These are phyloP conservation scores for Pezicula radicicola DNA, from an alignment of 2,329 filamentous ascomycete genomes.

Conservation along the genomic window DNA sequence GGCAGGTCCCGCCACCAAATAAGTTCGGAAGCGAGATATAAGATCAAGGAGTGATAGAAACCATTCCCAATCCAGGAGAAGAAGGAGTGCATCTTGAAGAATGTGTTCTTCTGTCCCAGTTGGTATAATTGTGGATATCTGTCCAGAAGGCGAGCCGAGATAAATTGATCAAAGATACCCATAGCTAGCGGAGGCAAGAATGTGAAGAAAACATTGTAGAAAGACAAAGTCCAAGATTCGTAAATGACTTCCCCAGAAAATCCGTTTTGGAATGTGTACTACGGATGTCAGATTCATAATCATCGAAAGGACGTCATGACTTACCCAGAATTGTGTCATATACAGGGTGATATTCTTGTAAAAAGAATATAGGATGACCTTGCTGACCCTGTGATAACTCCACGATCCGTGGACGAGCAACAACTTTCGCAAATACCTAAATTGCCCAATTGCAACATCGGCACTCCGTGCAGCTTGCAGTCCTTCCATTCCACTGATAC, in stretches of 20 bases:
- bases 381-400: conserved; percentile 96
- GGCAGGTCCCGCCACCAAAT: conserved; percentile 82
- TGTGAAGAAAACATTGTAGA: conserved; percentile 99
- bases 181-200: conserved; percentile 89
- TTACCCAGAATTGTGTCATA: conserved; percentile 98
- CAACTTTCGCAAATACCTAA: conserved; percentile 90
- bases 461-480: conserved; percentile 93
- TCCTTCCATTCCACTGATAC: conserved; percentile 96
- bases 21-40: conserved; percentile 81
- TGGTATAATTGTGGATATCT: conserved; percentile 95
- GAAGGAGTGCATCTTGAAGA: conserved; percentile 92
- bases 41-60: conserved; percentile 89
- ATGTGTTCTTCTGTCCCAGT: conserved; percentile 86
- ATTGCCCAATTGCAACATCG: conserved; percentile 93
- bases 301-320: conserved; percentile 27
- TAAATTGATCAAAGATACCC: conserved; percentile 96
- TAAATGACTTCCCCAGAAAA: conserved; percentile 98
- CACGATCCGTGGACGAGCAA: conserved; percentile 93
- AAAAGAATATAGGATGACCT: conserved; percentile 96
- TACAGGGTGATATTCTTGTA: conserved; percentile 99
- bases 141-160: conserved; percentile 89
- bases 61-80: conserved; percentile 90
- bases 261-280: conserved; percentile 97
- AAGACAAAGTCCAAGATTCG: conserved; percentile 98
- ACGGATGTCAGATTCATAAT: conserved; percentile 24